Conservation (phyloP, 2,329 filamentous ascomycete species). For the Aspergillus viridinutans region DNA sequence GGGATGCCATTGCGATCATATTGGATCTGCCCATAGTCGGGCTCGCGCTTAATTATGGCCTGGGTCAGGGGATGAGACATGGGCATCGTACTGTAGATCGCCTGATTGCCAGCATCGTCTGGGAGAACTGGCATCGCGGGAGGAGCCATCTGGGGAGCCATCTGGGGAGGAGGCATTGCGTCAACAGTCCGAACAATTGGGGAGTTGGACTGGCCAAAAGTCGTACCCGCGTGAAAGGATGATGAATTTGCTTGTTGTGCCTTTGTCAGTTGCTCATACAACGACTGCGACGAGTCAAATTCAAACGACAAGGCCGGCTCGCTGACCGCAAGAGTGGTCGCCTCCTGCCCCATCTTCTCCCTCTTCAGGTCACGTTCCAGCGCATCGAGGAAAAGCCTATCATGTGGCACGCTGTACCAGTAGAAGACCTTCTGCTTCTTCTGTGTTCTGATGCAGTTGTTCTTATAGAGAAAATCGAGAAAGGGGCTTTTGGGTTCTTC, state of each 20-base stretch:
- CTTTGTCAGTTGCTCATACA: slow-evolving; percentile 99
- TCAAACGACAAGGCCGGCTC: slow-evolving; percentile 97
- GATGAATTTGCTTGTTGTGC: slow-evolving; percentile 98
- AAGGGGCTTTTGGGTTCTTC: slow-evolving; percentile 99
- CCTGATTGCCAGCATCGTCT: slow-evolving; percentile 61
- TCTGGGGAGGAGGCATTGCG: slow-evolving; percentile 81
- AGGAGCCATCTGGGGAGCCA: slow-evolving; percentile 76
- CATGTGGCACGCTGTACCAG: slow-evolving; percentile 99
- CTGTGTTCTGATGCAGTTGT: slow-evolving; percentile 99
- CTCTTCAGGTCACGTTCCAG: slow-evolving; percentile 96
- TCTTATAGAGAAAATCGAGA: slow-evolving; percentile 98
- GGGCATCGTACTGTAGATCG: slow-evolving; percentile 68
- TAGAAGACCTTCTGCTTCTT: slow-evolving; percentile 99
- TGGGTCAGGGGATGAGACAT: slow-evolving; percentile 66
- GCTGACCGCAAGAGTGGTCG: slow-evolving; percentile 92
- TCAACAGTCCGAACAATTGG: slow-evolving; percentile 88
- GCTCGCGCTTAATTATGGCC: slow-evolving; percentile 79
- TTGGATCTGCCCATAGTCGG: slow-evolving; percentile 74
- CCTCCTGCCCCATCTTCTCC: slow-evolving; percentile 99
- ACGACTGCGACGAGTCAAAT: slow-evolving; percentile 97
- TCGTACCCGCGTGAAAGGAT: slow-evolving; percentile 73
- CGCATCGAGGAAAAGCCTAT: slow-evolving; percentile 94
- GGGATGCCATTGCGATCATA: slow-evolving; percentile 92
- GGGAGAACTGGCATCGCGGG: slow-evolving; percentile 55
- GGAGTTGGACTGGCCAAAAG: slow-evolving; percentile 69